Evolutionary conservation across 257 asterid species (phyloP).

Genomic region (Craterostigma plantagineum): DNA sequence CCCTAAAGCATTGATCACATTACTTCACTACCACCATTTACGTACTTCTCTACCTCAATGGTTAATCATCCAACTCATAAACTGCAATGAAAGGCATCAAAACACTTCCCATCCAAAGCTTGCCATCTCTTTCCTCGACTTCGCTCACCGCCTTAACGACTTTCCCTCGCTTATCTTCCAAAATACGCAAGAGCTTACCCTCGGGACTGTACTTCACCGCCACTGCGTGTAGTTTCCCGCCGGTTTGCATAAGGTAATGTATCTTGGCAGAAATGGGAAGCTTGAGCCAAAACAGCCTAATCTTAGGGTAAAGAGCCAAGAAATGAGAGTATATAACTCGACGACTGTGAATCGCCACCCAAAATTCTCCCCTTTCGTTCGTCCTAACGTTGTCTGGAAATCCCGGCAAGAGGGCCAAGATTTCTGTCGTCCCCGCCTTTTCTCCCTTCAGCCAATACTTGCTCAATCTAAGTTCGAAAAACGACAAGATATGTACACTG

Average conservation of each 20-base stretch:
- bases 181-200: slow-evolving; percentile 41
- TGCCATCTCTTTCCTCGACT: slow-evolving; percentile 84
- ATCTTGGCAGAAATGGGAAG: slow-evolving; percentile 55
- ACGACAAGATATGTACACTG: too few relatives aligned
- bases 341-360: slow-evolving; percentile 82
- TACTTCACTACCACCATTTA: too few relatives aligned
- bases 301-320: slow-evolving; percentile 26
- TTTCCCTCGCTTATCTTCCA: slow-evolving; percentile 74
- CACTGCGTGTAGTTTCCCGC: slow-evolving; percentile 49
- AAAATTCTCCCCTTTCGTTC: slow-evolving; percentile 63
- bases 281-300: slow-evolving; percentile 38
- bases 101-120: slow-evolving; percentile 93
- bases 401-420: slow-evolving; percentile 63
- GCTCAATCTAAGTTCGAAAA: slow-evolving; percentile 39
- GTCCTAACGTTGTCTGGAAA: slow-evolving; percentile 73
- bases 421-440: slow-evolving; percentile 46
- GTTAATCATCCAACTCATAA: background rate
- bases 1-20: too few relatives aligned
- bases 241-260: slow-evolving; percentile 60
- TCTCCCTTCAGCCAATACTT: slow-evolving; percentile 88
- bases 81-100: slow-evolving; percentile 38
- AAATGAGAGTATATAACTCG: slow-evolving; percentile 41
- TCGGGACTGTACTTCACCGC: slow-evolving; percentile 66
- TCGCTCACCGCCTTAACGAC: slow-evolving; percentile 74
- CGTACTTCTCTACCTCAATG: too few relatives aligned